These are phyloP conservation scores for Corchorus capsularis DNA, from an alignment of 345 rosid genomes.

Conservation along the genomic window DNA sequence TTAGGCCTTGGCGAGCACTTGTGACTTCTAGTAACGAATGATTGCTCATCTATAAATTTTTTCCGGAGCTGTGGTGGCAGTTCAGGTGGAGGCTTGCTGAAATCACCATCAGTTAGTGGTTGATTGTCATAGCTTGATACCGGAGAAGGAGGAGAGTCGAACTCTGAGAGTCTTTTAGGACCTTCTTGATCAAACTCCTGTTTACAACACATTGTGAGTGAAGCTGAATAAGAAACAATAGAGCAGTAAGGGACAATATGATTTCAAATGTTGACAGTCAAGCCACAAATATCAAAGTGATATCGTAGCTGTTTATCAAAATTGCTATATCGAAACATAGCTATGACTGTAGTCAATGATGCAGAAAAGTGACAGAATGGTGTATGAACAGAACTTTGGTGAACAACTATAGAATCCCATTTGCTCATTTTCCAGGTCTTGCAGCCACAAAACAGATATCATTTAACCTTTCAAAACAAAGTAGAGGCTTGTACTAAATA, in stretches of 20 bases:
- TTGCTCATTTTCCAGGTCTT: not conserved
- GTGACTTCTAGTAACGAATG: conserved; percentile 13
- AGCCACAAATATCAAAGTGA: too few relatives aligned
- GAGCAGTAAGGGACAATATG: not conserved
- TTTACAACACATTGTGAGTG: conserved; percentile 3
- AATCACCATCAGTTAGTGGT: conserved; percentile 38
- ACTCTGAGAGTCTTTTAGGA: conserved; percentile 44
- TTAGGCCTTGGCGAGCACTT: conserved; percentile 38
- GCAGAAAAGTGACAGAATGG: not conserved
- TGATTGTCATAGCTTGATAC: conserved; percentile 50
- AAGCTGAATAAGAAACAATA: not conserved
- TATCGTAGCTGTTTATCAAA: too few relatives aligned
- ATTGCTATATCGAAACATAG: not conserved
- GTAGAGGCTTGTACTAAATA: not conserved
- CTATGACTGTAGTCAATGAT: not conserved
- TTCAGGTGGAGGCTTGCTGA: conserved; percentile 56
- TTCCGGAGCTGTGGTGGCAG: conserved; percentile 55
- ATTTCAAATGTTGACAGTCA: too few relatives aligned
- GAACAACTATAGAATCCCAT: not conserved
- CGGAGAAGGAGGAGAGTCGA: conserved; percentile 59
- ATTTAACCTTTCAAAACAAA: too few relatives aligned
- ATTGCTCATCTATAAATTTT: conserved; percentile 29
- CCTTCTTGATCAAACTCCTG: conserved; percentile 53
- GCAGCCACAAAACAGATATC: not conserved
- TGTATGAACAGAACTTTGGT: not conserved